Evolutionary conservation across 768 basidiomycete genomes (phyloP).

Genomic region (Brasilioporus rufonigricans): DNA sequence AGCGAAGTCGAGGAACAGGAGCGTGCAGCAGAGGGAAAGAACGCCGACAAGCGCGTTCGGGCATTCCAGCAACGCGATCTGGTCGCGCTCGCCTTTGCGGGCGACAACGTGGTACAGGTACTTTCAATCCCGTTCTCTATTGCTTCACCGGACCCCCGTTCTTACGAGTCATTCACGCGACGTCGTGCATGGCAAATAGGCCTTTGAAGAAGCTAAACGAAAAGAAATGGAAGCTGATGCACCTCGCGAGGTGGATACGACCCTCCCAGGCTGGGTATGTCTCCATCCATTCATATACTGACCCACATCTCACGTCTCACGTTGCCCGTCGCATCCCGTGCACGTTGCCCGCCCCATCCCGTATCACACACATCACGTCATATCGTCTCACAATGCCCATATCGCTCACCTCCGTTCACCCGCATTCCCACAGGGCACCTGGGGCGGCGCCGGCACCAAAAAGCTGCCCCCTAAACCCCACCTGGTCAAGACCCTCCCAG

Average conservation of each 20-base stretch:
- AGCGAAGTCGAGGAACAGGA: slow-evolving; percentile 77
- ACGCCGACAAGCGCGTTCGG: slow-evolving; percentile 41
- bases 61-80: slow-evolving; percentile 91
- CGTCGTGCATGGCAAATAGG: too few species aligned
- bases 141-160: too few species aligned
- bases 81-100: slow-evolving; percentile 92
- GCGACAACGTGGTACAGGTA: slow-evolving; percentile 93
- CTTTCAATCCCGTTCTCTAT: slow-evolving; percentile 17
- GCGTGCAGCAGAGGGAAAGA: slow-evolving; percentile 42
- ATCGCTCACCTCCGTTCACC: too few species aligned
- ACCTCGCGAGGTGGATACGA: slow-evolving; percentile 82
- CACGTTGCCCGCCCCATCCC: neutral
- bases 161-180: neutral
- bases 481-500: slow-evolving; percentile 78
- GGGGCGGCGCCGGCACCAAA: slow-evolving; percentile 80
- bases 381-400: too few species aligned
- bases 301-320: neutral
- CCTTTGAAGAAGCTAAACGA: slow-evolving; percentile 82
- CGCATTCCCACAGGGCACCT: slow-evolving; percentile 65
- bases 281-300: neutral
- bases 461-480: slow-evolving; percentile 61
- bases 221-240: slow-evolving; percentile 85
- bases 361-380: neutral
- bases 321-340: neutral
- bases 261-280: slow-evolving; percentile 92